Percentiles rank a stretch among this genome's conserved stretches.
Evolutionary conservation across 208 protist species (phyloP).

Genomic region (Crithidia expoeki): DNA sequence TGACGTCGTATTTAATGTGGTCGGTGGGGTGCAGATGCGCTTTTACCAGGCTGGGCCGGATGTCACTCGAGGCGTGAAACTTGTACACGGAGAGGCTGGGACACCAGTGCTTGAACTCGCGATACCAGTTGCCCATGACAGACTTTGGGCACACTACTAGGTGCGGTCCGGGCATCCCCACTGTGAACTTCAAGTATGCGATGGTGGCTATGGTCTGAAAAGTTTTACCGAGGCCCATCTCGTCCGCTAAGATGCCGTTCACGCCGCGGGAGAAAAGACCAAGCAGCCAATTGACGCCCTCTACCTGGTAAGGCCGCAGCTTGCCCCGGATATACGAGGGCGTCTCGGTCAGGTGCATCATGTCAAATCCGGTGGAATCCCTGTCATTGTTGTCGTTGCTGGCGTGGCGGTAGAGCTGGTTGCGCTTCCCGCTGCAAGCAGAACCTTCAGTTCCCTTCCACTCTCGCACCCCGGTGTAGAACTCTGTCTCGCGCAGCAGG

Average conservation of each 20-base stretch:
- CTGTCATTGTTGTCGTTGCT: conserved; percentile 39
- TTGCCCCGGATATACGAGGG: conserved; percentile 90
- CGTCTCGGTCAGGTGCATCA: conserved; percentile 80
- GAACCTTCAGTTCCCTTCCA: conserved; percentile 42
- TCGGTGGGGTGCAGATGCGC: conserved; percentile 61
- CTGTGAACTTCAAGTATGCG: conserved; percentile 94
- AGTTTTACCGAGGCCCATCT: conserved; percentile 98
- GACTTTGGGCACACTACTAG: conserved; percentile 97
- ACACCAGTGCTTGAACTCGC: conserved; percentile 96
- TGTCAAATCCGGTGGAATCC: conserved; percentile 57
- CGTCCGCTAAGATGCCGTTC: conserved; percentile 99
- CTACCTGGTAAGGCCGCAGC: conserved; percentile 97
- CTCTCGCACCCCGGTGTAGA: conserved; percentile 85
- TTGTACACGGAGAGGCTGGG: conserved; percentile 92
- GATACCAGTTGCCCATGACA: conserved; percentile 98
- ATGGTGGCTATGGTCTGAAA: conserved; percentile 98
- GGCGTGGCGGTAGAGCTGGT: conserved; percentile 32
- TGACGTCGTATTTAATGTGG: conserved; percentile 87
- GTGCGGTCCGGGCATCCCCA: conserved; percentile 94
- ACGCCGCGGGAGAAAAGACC: conserved; percentile 95
- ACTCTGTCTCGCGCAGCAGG: conserved; percentile 82
- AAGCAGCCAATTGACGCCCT: conserved; percentile 99
- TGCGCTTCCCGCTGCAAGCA: conserved; percentile 12
- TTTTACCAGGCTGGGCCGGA: conserved; percentile 83
- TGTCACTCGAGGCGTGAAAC: conserved; percentile 95